A percentile compares a stretch with the other conserved stretches of the same genome.
Conservation (phyloP, 2,329 filamentous ascomycete species). For the Monilinia fructicola region DNA sequence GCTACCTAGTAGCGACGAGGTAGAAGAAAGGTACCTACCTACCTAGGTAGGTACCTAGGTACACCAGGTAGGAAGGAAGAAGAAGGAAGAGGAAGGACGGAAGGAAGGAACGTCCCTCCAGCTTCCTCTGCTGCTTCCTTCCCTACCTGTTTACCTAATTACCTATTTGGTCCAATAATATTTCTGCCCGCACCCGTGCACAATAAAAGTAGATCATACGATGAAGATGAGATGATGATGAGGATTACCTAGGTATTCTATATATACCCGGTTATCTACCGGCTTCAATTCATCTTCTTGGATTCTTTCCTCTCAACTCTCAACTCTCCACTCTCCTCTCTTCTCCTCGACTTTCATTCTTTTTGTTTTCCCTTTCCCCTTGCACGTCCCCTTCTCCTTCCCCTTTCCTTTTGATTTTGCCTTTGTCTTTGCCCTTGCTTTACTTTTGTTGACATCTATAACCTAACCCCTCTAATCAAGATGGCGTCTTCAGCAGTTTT, state of each 20-base stretch:
- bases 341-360: not conserved
- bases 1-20: too few species aligned
- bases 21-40: too few species aligned
- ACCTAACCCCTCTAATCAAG: constrained; percentile 2
- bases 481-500: constrained; percentile 37
- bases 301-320: not conserved
- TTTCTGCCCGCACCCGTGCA: not conserved
- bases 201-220: constrained; percentile 3
- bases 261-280: not conserved
- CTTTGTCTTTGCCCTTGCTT: constrained; percentile 3
- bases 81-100: too few species aligned
- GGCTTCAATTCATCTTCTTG: not conserved
- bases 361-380: not conserved
- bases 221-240: not conserved
- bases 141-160: too few species aligned
- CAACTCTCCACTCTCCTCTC: not conserved
- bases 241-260: too few species aligned
- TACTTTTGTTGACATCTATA: not conserved
- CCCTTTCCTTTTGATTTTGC: constrained; percentile 5
- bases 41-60: too few species aligned
- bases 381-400: not conserved
- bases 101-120: too few species aligned
- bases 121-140: too few species aligned
- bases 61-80: too few species aligned
- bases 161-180: not conserved